A percentile compares a stretch with the other conserved stretches of the same genome.
Conservation (phyloP, 2,329 filamentous ascomycete species). For the Penicillium sp. region DNA sequence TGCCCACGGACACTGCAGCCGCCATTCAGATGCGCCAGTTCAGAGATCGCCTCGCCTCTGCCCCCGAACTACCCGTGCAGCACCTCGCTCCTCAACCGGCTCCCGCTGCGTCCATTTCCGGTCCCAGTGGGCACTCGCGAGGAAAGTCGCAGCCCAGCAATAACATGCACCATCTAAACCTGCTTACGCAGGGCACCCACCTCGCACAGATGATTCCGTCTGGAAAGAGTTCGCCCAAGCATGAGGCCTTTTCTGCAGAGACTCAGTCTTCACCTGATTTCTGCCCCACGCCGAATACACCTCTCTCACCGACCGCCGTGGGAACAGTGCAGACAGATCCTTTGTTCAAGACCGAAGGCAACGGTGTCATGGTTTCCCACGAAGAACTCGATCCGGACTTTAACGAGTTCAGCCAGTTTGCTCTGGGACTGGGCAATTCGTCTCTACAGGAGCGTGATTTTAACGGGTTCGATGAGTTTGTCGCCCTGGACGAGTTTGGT, state of each 20-base stretch:
- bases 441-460: slow-evolving; percentile 25
- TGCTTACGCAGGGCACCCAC: slow-evolving; percentile 21
- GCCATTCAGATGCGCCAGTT: slow-evolving; percentile 26
- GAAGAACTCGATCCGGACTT: slow-evolving; percentile 30
- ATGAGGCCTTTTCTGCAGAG: slow-evolving; percentile 25
- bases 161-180: slow-evolving; percentile 19
- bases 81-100: slow-evolving; percentile 8
- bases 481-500: slow-evolving; percentile 32
- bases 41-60: slow-evolving; percentile 33
- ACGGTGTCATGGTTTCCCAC: slow-evolving; percentile 26
- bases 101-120: slow-evolving; percentile 18
- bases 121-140: slow-evolving; percentile 19
- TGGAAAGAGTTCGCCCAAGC: slow-evolving; percentile 17
- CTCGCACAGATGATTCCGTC: slow-evolving; percentile 13
- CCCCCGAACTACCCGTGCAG: slow-evolving; percentile 30
- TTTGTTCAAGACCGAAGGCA: slow-evolving; percentile 14
- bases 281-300: slow-evolving; percentile 31
- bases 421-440: slow-evolving; percentile 25
- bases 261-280: slow-evolving; percentile 33
- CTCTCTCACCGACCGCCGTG: slow-evolving; percentile 25
- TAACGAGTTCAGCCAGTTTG: slow-evolving; percentile 34
- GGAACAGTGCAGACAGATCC: slow-evolving; percentile 5
- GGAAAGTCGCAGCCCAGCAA: slow-evolving; percentile 23
- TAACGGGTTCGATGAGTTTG: slow-evolving; percentile 32
- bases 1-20: slow-evolving; percentile 11